Base-by-base conservation (phyloP, 495 filamentous ascomycete genomes). In the Platismatia glauca region DNA sequence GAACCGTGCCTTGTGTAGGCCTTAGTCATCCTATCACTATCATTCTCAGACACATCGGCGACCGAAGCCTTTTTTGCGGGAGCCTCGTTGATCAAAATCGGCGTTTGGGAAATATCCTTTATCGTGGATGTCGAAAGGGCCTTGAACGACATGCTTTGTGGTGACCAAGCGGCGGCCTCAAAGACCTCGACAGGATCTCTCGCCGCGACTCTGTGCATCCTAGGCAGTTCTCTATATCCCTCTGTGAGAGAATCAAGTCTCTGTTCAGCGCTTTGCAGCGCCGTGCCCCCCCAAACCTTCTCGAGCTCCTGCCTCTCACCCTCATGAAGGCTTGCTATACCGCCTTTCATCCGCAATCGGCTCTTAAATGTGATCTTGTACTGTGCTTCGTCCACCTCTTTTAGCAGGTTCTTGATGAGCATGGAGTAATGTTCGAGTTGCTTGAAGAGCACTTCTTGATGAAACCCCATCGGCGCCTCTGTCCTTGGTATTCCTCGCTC, bases 381-480 rank as follows among this genome's bases (percentile, higher is more conserved):
- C 7, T 53, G 27, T n/a, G 29, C 29, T 61, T 41, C 37, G 33
- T 27, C 39, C 9, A 34, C 18, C 16, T 27, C 35, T 16, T 24
- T 55, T 34, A 41, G 16, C 34, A 31, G 12, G 59, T 39, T 41
- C 22, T 52, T 22, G 39, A 27, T 55, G 46, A 27, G 55, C 20
- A 39, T 39, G 5, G 53, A 57, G 16, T 38, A 18, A 52, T 35
- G n/a, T 9, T 39, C 1, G 20, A 56, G 31, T 11, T 22, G 24
- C 55, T 62, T 60, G 59, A 71, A 53, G 18, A 53, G 29, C 16
- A 33, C 29, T 33, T 53, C 29, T 53, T 53, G 27, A 3, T 20
- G 16, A 0, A 53, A 53, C 0, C 27, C 27, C 7, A 33, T 33
- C 6, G 50, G 15, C 50, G 50, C 16, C 16, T 53, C 16, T 20